A percentile compares a stretch with the other conserved stretches of the same genome.
phyloP scores from a whole-genome alignment of 805 yeast genomes.

The Lipomyces japonicus region DNA sequence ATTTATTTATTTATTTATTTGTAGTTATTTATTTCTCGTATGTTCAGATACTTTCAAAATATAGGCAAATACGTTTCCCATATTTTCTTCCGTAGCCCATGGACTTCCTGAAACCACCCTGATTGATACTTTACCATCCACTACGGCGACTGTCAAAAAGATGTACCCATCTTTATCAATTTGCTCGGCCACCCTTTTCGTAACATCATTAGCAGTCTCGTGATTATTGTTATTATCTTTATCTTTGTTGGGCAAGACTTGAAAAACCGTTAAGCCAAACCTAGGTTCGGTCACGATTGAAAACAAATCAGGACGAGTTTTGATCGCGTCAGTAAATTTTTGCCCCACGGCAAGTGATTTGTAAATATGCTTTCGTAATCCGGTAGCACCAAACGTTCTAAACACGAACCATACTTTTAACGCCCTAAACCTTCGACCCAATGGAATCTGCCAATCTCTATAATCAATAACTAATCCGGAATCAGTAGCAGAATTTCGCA shows the following conservation, averaged over 20 bases:
- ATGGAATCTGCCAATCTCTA: slow-evolving; percentile 31
- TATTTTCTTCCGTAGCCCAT: slow-evolving; percentile 21
- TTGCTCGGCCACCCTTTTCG: slow-evolving; percentile 23
- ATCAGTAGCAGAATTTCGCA: slow-evolving; percentile 27
- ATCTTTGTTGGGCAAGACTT: slow-evolving; percentile 17
- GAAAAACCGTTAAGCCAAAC: slow-evolving; percentile 29
- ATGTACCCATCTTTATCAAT: slow-evolving; percentile 20
- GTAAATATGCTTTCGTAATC: slow-evolving; percentile 28
- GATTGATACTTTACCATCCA: slow-evolving; percentile 18
- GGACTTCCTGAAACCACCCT: slow-evolving; percentile 31
- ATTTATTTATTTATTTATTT: no score
- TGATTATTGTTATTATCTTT: slow-evolving; percentile 4
- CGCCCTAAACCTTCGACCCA: slow-evolving; percentile 30
- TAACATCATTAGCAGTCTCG: slow-evolving; percentile 12
- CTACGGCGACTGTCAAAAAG: slow-evolving; percentile 26
- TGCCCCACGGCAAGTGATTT: slow-evolving; percentile 18
- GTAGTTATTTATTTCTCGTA: slow-evolving; percentile 8
- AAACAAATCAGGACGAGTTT: slow-evolving; percentile 18
- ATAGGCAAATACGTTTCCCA: slow-evolving; percentile 16
- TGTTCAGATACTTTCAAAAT: slow-evolving; percentile 19
- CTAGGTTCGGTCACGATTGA: slow-evolving; percentile 21
- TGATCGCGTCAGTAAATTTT: slow-evolving; percentile 18
- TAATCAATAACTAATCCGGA: slow-evolving; percentile 30
- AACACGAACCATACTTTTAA: slow-evolving; percentile 32
- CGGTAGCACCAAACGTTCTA: slow-evolving; percentile 28